Percentiles rank a stretch among this genome's conserved stretches.
Evolutionary conservation across 2,329 filamentous ascomycete species (phyloP).

Genomic region (Fusarium sp.): DNA sequence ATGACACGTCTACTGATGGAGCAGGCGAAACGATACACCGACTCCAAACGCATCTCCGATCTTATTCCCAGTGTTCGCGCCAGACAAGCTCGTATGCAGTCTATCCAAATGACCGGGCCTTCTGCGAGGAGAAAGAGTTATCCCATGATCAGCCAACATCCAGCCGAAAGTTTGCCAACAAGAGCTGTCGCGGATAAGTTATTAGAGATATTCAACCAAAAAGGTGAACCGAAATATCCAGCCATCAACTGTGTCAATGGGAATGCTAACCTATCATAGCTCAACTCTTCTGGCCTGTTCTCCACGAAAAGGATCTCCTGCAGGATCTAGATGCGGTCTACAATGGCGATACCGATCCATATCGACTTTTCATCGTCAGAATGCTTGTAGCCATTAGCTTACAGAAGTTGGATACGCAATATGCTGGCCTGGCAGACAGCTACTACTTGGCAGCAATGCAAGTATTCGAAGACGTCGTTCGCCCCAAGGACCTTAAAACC

Average conservation of each 20-base stretch:
- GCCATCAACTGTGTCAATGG: neutral
- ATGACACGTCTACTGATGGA: constrained; percentile 97
- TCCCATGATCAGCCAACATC: constrained; percentile 86
- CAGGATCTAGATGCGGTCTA: constrained; percentile 85
- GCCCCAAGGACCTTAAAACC: constrained; percentile 89
- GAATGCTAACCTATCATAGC: constrained; percentile 61
- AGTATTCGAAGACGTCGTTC: constrained; percentile 83
- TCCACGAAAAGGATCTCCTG: constrained; percentile 85
- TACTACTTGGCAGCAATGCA: constrained; percentile 93
- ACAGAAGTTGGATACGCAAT: constrained; percentile 89
- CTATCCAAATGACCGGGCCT: constrained; percentile 61
- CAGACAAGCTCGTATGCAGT: constrained; percentile 68
- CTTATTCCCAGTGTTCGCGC: constrained; percentile 81
- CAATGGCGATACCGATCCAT: constrained; percentile 77
- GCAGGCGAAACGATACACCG: constrained; percentile 92
- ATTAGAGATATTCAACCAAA: constrained; percentile 85
- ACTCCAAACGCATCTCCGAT: constrained; percentile 90
- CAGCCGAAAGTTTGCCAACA: constrained; percentile 80
- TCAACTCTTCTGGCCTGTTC: constrained; percentile 85
- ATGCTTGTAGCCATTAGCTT: constrained; percentile 96
- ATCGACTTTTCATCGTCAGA: constrained; percentile 87
- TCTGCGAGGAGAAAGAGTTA: constrained; percentile 84
- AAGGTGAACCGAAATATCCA: constrained; percentile 66
- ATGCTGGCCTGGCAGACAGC: constrained; percentile 92
- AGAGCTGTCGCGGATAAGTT: constrained; percentile 80